These are phyloP conservation scores for Fusarium hainanense DNA, from an alignment of 2,329 filamentous ascomycete genomes.

Conservation along the genomic window DNA sequence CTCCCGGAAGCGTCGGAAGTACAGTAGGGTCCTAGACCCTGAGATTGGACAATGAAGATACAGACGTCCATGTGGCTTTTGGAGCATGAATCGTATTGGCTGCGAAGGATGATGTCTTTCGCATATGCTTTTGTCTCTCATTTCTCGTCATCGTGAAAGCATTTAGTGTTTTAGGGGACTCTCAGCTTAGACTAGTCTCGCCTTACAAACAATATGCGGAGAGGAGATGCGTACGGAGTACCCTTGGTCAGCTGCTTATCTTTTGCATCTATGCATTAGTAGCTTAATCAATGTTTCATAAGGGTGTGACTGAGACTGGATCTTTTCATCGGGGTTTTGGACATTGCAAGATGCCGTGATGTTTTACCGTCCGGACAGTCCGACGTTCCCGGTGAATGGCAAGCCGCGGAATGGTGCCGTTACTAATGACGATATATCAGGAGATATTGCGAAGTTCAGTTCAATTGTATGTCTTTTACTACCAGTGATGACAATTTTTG, in stretches of 20 bases:
- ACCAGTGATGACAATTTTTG: neutral
- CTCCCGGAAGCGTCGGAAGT: constrained; percentile 33
- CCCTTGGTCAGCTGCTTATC: constrained; percentile 26
- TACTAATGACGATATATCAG: neutral
- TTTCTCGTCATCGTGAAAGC: constrained; percentile 5
- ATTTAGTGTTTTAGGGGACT: neutral
- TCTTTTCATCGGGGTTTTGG: constrained; percentile 7
- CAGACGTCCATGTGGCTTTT: constrained; percentile 19
- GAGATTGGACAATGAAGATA: constrained; percentile 18
- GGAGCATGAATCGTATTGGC: constrained; percentile 1
- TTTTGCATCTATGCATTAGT: neutral
- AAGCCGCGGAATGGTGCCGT: neutral
- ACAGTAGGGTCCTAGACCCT: neutral
- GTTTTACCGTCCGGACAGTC: constrained; percentile 3
- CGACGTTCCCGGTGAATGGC: constrained; percentile 4
- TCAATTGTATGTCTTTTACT: neutral
- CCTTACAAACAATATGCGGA: constrained; percentile 24
- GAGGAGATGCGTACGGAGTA: neutral
- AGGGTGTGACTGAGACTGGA: constrained; percentile 4
- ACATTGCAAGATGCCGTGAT: neutral
- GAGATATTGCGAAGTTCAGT: neutral
- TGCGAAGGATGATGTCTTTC: neutral
- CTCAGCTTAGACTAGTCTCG: constrained; percentile 8
- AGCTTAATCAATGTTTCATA: neutral
- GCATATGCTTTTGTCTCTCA: neutral